Percentiles rank a stretch among this genome's conserved stretches.
Evolutionary conservation across 306 rosid genomes (phyloP).

Genomic region (Prunus campanulata): DNA sequence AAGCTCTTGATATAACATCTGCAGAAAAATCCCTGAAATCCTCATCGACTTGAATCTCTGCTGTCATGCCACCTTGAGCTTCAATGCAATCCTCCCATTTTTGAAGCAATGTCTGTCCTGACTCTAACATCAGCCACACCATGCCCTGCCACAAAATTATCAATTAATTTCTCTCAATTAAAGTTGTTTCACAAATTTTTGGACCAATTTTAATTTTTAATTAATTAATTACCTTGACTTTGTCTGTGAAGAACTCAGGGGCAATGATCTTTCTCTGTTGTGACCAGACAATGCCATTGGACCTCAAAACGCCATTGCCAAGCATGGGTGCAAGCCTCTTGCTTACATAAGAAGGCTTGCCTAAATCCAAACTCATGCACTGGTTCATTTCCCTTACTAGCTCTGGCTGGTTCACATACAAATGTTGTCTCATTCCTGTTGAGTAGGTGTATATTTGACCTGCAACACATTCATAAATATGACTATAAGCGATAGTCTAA

Average conservation of each 20-base stretch:
- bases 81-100: slow-evolving; percentile 64
- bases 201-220: neutral
- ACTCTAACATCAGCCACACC: slow-evolving; percentile 71
- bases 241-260: slow-evolving; percentile 85
- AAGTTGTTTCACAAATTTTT: neutral
- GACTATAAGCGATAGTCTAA: too few relatives aligned
- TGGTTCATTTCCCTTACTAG: slow-evolving; percentile 72
- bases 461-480: slow-evolving; percentile 22
- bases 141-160: slow-evolving; percentile 55
- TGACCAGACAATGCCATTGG: slow-evolving; percentile 73
- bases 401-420: slow-evolving; percentile 78
- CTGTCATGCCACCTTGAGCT: slow-evolving; percentile 32
- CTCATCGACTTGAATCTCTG: slow-evolving; percentile 65
- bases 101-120: slow-evolving; percentile 48
- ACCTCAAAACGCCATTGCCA: slow-evolving; percentile 78
- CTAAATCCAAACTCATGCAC: slow-evolving; percentile 52
- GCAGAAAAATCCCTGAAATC: slow-evolving; percentile 69
- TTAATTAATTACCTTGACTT: slow-evolving; percentile 56
- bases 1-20: slow-evolving; percentile 86
- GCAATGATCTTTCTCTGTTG: slow-evolving; percentile 88
- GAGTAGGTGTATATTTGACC: slow-evolving; percentile 80
- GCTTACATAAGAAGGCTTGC: slow-evolving; percentile 74
- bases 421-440: slow-evolving; percentile 72
- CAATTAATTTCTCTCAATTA: neutral
- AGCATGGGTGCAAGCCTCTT: slow-evolving; percentile 76